Base-by-base conservation (phyloP, 129 eudicot genomes). In the Lactuca sativa region DNA sequence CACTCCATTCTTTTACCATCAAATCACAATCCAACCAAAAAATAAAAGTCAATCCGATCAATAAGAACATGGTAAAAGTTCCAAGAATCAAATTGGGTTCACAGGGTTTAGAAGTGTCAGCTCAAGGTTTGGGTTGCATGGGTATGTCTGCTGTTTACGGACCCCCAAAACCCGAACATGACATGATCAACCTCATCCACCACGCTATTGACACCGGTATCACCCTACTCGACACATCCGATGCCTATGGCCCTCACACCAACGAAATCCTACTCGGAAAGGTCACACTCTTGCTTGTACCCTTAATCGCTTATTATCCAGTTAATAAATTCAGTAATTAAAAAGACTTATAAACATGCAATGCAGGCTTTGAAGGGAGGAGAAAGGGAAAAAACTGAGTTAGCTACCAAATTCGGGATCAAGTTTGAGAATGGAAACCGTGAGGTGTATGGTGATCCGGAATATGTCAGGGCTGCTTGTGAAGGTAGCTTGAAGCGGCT, bases 221-320 rank as follows among this genome's bases (percentile, higher is more conserved):
- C 69, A 83, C 82, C 57, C 48, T 71, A 17, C 74, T 83, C 36
- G 84, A 83, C 43, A 83, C 84, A 57, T 83, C 84, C 9, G 82
- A 83, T 30, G n/a, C 71, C 59, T 83, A 83, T 21, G 88, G 88
- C 2, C 88, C 88, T 14, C 21, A 75, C 53, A 80, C 85, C 77
- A 83, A 72, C 11, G 84, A 83, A 64, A 47, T 75, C 53, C 79
- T 83, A 9, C 59, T 79, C 14, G 84, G 76, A 59, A 79, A 83
- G 84, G 84, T 75, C 12, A 32, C 4, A 17, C 11, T 9, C 44
- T 5, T 7, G 10, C 15, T 6, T 0, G 25, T 49, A 2, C 7
- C 9, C 30, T 25, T 47, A 6, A 4, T 38, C 38, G 37, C 13
- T 44, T 15, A 7, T 9, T 47, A 7, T 9, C 4, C 6, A 0